Evolutionary conservation across 1,139 yeast species (phyloP), one percentile per base, ranked within the genome.

Genomic region (Tardiomyces digboiensis): DNA sequence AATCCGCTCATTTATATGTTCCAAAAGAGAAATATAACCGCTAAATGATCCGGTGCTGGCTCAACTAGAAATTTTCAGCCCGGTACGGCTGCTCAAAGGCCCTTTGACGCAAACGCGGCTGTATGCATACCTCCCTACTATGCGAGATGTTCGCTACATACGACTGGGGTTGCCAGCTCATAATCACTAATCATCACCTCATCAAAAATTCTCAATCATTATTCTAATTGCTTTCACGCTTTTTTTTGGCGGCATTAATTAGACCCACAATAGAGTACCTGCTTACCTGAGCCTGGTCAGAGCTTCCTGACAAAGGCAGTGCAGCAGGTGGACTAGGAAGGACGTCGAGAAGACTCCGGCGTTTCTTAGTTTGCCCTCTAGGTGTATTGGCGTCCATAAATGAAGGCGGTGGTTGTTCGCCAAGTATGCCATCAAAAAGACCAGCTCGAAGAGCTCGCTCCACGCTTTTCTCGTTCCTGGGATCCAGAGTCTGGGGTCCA

Each of bases 181-280:
- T 7, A 22, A 22, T 8, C 12, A 22, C 26, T 22, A 8, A 22
- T 22, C 26, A 22, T 22, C 10, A 22, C 26, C 12, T 7, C 26
- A 7, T 22, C 7, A 22, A 22, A 22, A 22, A n/a, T n/a, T n/a
- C n/a, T n/a, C n/a, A 22, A 12, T 7, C 7, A 5, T n/a, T 26
- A 5, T n/a, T 8, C 14, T 26, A 26, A 8, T n/a, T 16, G 33
- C 33, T 26, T 26, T 26, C 33, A 16, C 33, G 19, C 36, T 36
- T 44, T 37, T 42, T 42, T 42, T 54, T 54, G 7, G 55, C 54
- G 2, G 56, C 58, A 33, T 45, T 50, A 46, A 55, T 47, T 19
- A 55, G 23, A 16, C 59, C 59, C 18, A 43, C 45, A 38, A 55
- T 52, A 42, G 40, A 38, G 18, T 20, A 38, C 40, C 16, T 38